Conservation (phyloP, 176 grass and related monocot species). For the Aegilops sharonensis region DNA sequence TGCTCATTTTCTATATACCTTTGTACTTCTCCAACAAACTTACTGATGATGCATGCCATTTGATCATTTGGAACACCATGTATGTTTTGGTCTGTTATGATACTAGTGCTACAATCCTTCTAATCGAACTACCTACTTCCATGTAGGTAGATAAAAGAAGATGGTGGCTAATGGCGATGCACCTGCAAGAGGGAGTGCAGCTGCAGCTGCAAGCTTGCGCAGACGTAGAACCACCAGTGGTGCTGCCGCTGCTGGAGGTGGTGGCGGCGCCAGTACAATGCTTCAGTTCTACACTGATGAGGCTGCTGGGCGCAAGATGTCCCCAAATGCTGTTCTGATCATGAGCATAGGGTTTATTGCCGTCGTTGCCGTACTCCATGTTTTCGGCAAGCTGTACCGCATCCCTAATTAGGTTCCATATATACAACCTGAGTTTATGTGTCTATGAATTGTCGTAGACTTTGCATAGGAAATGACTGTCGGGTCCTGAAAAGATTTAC, state of each 20-base stretch:
- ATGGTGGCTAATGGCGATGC: constrained; percentile 12
- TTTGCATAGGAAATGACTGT: constrained; percentile 22
- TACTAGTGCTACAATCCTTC: neutral
- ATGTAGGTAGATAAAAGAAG: neutral
- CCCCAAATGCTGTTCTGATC: constrained; percentile 82
- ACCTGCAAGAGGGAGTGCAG: neutral
- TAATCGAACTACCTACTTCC: neutral
- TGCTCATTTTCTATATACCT: neutral
- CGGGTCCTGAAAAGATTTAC: constrained; percentile 7
- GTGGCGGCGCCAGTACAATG: constrained; percentile 1
- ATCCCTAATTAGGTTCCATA: constrained; percentile 37
- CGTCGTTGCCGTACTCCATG: constrained; percentile 76
- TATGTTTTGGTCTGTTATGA: neutral
- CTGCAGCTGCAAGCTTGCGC: constrained; percentile 15
- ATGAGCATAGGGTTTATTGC: constrained; percentile 96
- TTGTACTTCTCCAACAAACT: neutral
- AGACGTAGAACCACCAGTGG: neutral
- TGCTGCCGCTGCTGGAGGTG: neutral
- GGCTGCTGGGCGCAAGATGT: constrained; percentile 80
- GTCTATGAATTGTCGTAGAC: neutral
- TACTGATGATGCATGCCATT: neutral
- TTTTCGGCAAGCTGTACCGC: constrained; percentile 81
- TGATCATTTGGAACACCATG: neutral
- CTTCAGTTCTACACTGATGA: constrained; percentile 58
- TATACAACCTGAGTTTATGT: neutral